phyloP scores from a whole-genome alignment of 148 eudicot species.

The Chenopodium album region DNA sequence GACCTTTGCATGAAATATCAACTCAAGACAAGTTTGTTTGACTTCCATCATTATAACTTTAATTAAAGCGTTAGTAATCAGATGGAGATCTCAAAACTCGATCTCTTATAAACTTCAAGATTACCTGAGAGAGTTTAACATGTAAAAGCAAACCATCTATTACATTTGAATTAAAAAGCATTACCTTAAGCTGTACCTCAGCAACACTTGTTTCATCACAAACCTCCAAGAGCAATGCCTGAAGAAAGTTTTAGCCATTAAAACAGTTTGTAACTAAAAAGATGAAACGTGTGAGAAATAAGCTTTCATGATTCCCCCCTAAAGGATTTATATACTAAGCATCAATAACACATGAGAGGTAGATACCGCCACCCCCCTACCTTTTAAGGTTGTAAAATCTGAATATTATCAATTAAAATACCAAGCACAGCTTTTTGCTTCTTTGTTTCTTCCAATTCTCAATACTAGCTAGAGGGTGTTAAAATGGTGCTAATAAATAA shows the following conservation, averaged over 20 bases:
- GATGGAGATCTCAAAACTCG: background rate
- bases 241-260: conserved; percentile 19
- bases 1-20: background rate
- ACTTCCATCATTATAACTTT: background rate
- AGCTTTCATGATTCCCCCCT: background rate
- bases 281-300: background rate
- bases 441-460: background rate
- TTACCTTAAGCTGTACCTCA: conserved; percentile 81
- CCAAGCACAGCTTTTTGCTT: background rate
- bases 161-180: conserved; percentile 1
- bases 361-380: too few species aligned
- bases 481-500: background rate
- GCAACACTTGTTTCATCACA: conserved; percentile 91
- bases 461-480: background rate
- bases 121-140: background rate
- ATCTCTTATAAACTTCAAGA: background rate
- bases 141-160: background rate
- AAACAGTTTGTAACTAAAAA: background rate
- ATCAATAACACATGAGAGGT: too few species aligned
- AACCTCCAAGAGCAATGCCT: conserved; percentile 67
- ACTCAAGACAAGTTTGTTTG: background rate
- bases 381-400: too few species aligned
- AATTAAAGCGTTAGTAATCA: background rate
- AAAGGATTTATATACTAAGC: too few species aligned
- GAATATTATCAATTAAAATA: too few species aligned